Conservation (phyloP, 2,329 filamentous ascomycete genomes). For the Colletotrichum sp. region DNA sequence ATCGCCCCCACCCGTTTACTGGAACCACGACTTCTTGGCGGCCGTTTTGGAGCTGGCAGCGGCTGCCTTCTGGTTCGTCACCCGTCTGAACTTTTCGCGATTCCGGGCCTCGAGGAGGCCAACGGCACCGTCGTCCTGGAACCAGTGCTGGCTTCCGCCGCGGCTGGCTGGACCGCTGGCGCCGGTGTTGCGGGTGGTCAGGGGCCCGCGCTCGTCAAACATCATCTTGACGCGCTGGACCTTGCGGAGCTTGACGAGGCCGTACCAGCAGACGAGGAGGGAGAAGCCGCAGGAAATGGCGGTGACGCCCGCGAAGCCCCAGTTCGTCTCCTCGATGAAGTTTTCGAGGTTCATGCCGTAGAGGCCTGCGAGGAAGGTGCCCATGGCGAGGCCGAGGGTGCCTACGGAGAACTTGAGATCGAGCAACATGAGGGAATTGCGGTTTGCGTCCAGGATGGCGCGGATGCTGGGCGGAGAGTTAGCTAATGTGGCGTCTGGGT, state of each 20-base stretch:
- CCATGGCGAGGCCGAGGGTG: conserved; percentile 91
- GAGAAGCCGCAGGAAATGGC: conserved; percentile 74
- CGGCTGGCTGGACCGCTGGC: conserved; percentile 13
- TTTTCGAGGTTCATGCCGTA: conserved; percentile 99
- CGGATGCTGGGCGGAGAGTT: conserved; percentile 69
- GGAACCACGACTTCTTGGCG: conserved; percentile 26
- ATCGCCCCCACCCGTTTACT: not conserved
- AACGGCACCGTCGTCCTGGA: conserved; percentile 53
- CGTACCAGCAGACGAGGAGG: conserved; percentile 80
- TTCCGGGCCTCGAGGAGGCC: conserved; percentile 58
- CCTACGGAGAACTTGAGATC: conserved; percentile 97
- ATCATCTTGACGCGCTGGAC: conserved; percentile 91
- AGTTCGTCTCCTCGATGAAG: conserved; percentile 92
- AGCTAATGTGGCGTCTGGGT: conserved; percentile 12
- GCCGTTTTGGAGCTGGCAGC: conserved; percentile 54
- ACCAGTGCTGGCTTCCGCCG: conserved; percentile 40
- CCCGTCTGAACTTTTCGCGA: conserved; percentile 57
- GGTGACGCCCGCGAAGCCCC: conserved; percentile 83
- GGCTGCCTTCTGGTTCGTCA: conserved; percentile 36
- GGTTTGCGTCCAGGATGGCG: conserved; percentile 96
- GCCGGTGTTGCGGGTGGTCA: conserved; percentile 26
- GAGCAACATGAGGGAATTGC: conserved; percentile 96
- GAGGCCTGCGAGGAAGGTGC: conserved; percentile 95
- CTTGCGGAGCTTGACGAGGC: conserved; percentile 80
- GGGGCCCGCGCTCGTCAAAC: conserved; percentile 43